Percentiles rank a stretch among this genome's conserved stretches.
phyloP scores from a whole-genome alignment of 352 stramenopile genomes.

The Pythium inflatum region DNA sequence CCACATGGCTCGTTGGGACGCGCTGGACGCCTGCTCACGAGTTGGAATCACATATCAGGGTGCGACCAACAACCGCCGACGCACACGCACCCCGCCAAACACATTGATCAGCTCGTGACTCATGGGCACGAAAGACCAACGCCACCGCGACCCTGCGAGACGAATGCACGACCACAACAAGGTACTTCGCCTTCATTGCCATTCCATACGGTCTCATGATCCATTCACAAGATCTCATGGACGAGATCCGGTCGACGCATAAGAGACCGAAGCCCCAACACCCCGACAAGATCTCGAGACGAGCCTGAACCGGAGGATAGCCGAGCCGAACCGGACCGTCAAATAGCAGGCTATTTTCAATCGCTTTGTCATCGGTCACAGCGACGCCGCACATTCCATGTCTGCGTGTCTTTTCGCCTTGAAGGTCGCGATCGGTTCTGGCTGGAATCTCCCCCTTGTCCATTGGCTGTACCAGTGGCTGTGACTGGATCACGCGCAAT shows the following conservation, averaged over 20 bases:
- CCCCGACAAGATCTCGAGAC: background rate
- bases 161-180: no score
- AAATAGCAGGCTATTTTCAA: conserved; percentile 4
- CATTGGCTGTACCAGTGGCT: no score
- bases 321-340: background rate
- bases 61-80: background rate
- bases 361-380: conserved; percentile 3
- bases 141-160: background rate
- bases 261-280: conserved; percentile 2
- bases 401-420: conserved; percentile 14
- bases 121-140: background rate
- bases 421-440: no score
- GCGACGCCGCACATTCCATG: conserved; percentile 14
- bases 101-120: conserved; percentile 27
- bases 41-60: background rate
- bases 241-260: conserved; percentile 4
- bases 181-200: no score
- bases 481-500: background rate
- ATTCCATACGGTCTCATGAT: background rate
- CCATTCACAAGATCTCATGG: background rate
- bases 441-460: no score
- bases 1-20: conserved; percentile 67
- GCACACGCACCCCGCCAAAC: conserved; percentile 43
- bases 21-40: conserved; percentile 47
- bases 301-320: background rate